Percentiles rank a stretch among this genome's conserved stretches.
These are phyloP conservation scores for Solanum gracilifrons DNA, from an alignment of 257 asterid species.

Conservation along the genomic window DNA sequence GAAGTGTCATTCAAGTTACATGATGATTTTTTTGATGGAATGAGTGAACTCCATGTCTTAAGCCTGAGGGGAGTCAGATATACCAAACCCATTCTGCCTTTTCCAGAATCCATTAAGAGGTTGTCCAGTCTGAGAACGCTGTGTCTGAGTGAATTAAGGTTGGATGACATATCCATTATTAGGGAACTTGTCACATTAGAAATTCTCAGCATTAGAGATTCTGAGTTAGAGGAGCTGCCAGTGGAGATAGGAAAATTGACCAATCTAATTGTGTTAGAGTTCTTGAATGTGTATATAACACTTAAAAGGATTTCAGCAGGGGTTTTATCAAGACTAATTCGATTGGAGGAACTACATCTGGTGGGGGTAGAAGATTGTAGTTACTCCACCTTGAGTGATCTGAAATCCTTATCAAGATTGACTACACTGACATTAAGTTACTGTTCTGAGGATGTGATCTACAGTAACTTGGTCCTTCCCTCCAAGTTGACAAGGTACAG, in stretches of 20 bases:
- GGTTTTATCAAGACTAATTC: background rate
- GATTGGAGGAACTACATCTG: conserved; percentile 3
- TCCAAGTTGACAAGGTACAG: background rate
- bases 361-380: background rate
- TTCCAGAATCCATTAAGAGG: background rate
- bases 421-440: background rate
- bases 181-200: background rate
- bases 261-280: background rate
- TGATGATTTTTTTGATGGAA: background rate
- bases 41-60: background rate
- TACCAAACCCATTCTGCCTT: background rate
- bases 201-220: background rate
- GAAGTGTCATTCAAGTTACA: background rate
- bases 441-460: background rate
- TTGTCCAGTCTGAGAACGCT: background rate
- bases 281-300: background rate
- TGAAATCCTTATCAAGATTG: background rate
- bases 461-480: background rate
- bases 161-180: background rate
- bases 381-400: background rate
- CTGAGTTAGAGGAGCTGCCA: background rate
- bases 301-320: background rate
- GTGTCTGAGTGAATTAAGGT: background rate
- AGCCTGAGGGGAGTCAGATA: background rate
- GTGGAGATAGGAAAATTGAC: background rate